These are phyloP conservation scores for Stephanodiscus triporus DNA, from an alignment of 108 stramenopile genomes.

Conservation along the genomic window DNA sequence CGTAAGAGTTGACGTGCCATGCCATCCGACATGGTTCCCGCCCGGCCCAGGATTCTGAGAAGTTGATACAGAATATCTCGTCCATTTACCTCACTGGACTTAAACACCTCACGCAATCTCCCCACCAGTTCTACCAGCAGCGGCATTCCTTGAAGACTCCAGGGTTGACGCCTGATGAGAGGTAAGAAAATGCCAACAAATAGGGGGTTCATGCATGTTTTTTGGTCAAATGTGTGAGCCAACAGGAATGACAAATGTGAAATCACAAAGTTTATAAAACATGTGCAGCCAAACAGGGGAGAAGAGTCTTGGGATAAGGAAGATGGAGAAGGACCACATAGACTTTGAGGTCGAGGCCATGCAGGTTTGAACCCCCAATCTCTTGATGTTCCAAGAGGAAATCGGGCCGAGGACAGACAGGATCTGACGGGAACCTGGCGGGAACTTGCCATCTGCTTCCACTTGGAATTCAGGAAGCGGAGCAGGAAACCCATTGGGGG, in stretches of 20 bases:
- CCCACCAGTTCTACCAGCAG: constrained; percentile 27
- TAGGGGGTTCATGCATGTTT: neutral
- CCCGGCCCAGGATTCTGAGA: constrained; percentile 18
- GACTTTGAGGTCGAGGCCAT: too few species aligned
- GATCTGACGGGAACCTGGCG: too few species aligned
- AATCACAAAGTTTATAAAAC: neutral
- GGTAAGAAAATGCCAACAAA: neutral
- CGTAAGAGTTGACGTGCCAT: constrained; percentile 21
- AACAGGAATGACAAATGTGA: neutral
- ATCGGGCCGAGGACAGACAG: too few species aligned
- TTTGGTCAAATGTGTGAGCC: neutral
- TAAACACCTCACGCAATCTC: constrained; percentile 23
- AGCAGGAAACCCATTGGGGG: too few species aligned
- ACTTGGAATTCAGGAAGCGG: too few species aligned
- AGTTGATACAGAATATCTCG: constrained; percentile 54
- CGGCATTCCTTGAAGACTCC: neutral
- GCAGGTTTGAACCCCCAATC: too few species aligned
- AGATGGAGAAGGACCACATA: too few species aligned
- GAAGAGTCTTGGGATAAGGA: neutral
- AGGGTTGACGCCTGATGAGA: neutral
- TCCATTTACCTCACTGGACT: constrained; percentile 2
- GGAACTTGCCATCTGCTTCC: too few species aligned
- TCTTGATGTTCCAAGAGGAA: too few species aligned
- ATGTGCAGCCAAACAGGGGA: neutral
- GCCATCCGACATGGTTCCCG: neutral